A percentile compares a stretch with the other conserved stretches of the same genome.
Conservation (phyloP, 2,329 filamentous ascomycete species). For the Aspergillaceae sp. region DNA sequence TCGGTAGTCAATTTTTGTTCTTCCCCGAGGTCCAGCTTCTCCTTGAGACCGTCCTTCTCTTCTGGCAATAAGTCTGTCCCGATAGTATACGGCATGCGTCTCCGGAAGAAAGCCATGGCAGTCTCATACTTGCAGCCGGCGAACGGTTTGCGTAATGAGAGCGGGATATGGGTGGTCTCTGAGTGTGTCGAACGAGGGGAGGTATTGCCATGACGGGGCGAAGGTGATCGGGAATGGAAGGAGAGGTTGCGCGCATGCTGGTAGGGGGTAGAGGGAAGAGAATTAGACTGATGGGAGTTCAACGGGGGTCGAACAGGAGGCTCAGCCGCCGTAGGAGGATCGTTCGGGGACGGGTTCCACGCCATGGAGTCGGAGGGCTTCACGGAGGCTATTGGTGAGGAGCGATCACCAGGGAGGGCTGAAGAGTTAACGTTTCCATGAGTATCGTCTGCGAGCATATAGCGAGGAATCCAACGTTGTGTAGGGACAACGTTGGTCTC, state of each 20-base stretch:
- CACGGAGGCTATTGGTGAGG: slow-evolving; percentile 35
- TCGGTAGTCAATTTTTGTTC: slow-evolving; percentile 69
- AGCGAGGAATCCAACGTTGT: slow-evolving; percentile 27
- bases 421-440: slow-evolving; percentile 35
- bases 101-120: slow-evolving; percentile 66
- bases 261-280: slow-evolving; percentile 86
- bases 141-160: slow-evolving; percentile 58
- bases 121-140: slow-evolving; percentile 82
- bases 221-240: slow-evolving; percentile 70
- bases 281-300: slow-evolving; percentile 65
- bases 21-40: slow-evolving; percentile 60
- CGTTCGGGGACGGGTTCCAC: slow-evolving; percentile 27
- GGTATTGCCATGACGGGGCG: slow-evolving; percentile 66
- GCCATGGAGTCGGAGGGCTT: slow-evolving; percentile 32
- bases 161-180: slow-evolving; percentile 68
- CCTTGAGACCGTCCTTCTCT: slow-evolving; percentile 60
- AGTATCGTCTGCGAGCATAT: slow-evolving; percentile 31
- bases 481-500: slow-evolving; percentile 20
- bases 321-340: slow-evolving; percentile 22
- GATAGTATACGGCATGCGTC: slow-evolving; percentile 85
- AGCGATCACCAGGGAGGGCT: slow-evolving; percentile 30
- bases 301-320: slow-evolving; percentile 41
- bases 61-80: slow-evolving; percentile 71
- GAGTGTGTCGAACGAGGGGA: slow-evolving; percentile 87
- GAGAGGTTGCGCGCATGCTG: slow-evolving; percentile 78